Conservation (phyloP, 129 eudicot species). For the Lonicera japonica region DNA sequence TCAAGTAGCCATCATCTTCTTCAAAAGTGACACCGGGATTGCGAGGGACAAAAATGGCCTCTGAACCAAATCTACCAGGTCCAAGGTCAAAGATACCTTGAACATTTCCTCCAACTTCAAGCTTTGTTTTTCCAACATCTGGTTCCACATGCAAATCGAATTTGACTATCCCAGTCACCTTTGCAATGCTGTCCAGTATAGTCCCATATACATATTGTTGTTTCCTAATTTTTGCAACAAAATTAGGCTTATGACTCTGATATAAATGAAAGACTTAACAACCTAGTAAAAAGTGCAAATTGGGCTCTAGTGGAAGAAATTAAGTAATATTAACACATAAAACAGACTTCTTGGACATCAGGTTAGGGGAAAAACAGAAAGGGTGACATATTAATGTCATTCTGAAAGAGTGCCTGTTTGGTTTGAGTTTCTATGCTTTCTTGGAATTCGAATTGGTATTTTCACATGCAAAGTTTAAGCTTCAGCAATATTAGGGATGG, state of each 20-base stretch:
- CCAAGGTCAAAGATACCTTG: conserved; percentile 76
- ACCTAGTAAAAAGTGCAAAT: neutral
- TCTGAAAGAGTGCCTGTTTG: too few relatives aligned
- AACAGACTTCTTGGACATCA: too few relatives aligned
- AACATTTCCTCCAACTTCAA: conserved; percentile 89
- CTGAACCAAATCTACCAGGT: conserved; percentile 83
- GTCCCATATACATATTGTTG: conserved; percentile 87
- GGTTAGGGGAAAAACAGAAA: too few relatives aligned
- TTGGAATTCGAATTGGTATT: too few relatives aligned
- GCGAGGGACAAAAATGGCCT: conserved; percentile 82
- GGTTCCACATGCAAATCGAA: conserved; percentile 90
- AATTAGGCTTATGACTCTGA: neutral
- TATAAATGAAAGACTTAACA: neutral
- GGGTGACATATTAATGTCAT: too few relatives aligned
- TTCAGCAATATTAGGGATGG: too few relatives aligned
- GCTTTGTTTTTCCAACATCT: conserved; percentile 54
- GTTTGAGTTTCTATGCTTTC: too few relatives aligned
- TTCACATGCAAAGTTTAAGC: too few relatives aligned
- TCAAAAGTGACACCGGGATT: conserved; percentile 51
- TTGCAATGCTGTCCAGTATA: conserved; percentile 70
- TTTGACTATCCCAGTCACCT: conserved; percentile 76
- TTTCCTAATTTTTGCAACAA: conserved; percentile 46
- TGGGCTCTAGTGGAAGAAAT: neutral
- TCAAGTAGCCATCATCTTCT: conserved; percentile 98
- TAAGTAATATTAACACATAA: too few relatives aligned